phyloP scores from a whole-genome alignment of 2,329 filamentous ascomycete genomes.

The Penicillium corylophilum region DNA sequence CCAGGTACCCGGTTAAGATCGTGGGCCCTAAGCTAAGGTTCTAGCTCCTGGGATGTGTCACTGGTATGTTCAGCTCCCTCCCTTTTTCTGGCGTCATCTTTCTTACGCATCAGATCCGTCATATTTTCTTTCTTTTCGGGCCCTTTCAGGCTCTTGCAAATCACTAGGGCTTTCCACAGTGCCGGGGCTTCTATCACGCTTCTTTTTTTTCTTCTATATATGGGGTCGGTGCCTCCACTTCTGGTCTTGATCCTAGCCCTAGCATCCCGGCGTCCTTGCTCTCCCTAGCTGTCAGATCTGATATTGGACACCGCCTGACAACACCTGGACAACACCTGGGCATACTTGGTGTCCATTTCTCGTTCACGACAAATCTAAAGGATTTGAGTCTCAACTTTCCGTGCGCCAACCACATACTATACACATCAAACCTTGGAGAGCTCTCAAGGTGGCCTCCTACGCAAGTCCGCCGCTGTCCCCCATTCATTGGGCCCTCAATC shows the following conservation, averaged over 20 bases:
- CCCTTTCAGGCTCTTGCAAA: not conserved
- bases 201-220: not conserved
- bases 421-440: not conserved
- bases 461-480: conserved; percentile 63
- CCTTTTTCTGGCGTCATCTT: conserved; percentile 11
- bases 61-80: conserved; percentile 13
- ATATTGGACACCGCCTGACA: not conserved
- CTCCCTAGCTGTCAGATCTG: not conserved
- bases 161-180: not conserved
- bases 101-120: conserved; percentile 17
- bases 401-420: not conserved
- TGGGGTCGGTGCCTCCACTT: not conserved
- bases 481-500: conserved; percentile 61
- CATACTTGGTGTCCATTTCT: not conserved
- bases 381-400: not conserved
- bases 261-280: not conserved
- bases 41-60: not conserved
- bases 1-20: conserved; percentile 12
- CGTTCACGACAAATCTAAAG: not conserved
- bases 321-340: not conserved
- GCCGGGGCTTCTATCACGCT: not conserved
- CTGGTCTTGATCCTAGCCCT: not conserved
- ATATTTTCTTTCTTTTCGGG: conserved; percentile 7
- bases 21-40: not conserved
- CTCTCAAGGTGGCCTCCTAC: conserved; percentile 64